These are phyloP conservation scores for Pyrus hybrid DNA, from an alignment of 331 rosid genomes.

Conservation along the genomic window DNA sequence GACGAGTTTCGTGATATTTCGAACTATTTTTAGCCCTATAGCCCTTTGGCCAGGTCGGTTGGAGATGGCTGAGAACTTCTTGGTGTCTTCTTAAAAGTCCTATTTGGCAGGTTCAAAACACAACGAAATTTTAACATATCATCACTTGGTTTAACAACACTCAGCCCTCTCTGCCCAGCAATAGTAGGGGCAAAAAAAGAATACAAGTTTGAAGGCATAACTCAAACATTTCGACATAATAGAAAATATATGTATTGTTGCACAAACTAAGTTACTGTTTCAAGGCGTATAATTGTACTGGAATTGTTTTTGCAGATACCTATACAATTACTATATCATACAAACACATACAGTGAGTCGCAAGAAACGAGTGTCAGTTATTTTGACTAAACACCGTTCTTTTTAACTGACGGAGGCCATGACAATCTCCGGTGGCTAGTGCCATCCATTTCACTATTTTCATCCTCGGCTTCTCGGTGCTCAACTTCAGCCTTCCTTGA, in stretches of 20 bases:
- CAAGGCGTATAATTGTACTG: neutral
- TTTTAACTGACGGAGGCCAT: conserved; percentile 47
- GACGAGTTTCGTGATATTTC: too few relatives aligned
- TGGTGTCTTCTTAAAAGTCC: neutral
- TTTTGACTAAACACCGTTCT: conserved; percentile 27
- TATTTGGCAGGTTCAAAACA: neutral
- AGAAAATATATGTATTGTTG: neutral
- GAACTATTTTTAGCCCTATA: too few relatives aligned
- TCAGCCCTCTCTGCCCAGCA: too few relatives aligned
- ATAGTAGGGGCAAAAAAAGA: too few relatives aligned
- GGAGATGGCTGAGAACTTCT: neutral
- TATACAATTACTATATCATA: neutral
- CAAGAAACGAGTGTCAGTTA: neutral
- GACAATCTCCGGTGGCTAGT: conserved; percentile 41
- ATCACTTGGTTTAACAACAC: too few relatives aligned
- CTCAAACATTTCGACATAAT: neutral
- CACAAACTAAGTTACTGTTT: neutral
- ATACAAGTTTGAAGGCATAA: neutral
- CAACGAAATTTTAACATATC: too few relatives aligned
- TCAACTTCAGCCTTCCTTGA: conserved; percentile 32
- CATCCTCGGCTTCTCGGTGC: conserved; percentile 32
- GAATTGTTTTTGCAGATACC: neutral
- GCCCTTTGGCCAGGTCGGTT: too few relatives aligned
- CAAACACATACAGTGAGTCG: neutral
- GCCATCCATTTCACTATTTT: conserved; percentile 22